Evolutionary conservation across 2,329 filamentous ascomycete species (phyloP).

Genomic region (Cladosporium sp.): DNA sequence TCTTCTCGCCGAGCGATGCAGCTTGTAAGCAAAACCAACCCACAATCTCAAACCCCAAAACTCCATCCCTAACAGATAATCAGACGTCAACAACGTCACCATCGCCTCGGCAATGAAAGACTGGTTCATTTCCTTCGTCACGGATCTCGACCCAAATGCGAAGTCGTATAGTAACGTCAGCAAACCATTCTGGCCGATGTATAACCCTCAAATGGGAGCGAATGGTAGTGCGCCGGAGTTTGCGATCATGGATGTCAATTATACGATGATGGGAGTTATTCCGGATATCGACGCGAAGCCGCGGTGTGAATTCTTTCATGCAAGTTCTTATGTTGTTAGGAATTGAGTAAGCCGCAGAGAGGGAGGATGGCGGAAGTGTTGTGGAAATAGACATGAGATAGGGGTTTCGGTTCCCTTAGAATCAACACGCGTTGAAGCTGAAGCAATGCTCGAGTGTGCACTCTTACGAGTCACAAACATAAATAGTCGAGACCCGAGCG

Average conservation of each 20-base stretch:
- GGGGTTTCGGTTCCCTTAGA: no score
- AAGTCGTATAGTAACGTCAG: slow-evolving; percentile 13
- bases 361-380: no score
- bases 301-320: slow-evolving; percentile 24
- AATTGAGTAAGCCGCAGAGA: no score
- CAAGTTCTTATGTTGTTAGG: slow-evolving; percentile 21
- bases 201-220: slow-evolving; percentile 15
- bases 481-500: no score
- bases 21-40: not conserved
- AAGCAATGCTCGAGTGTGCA: no score
- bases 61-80: slow-evolving; percentile 1
- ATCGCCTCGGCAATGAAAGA: slow-evolving; percentile 32
- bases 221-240: slow-evolving; percentile 12
- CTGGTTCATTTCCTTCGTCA: slow-evolving; percentile 32
- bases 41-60: not conserved
- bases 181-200: slow-evolving; percentile 29
- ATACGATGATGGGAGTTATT: slow-evolving; percentile 20
- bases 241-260: slow-evolving; percentile 22
- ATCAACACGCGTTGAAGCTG: no score
- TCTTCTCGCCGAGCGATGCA: slow-evolving; percentile 11
- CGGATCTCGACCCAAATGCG: slow-evolving; percentile 31
- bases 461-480: no score
- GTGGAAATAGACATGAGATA: no score
- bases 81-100: slow-evolving; percentile 27
- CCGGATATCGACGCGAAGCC: slow-evolving; percentile 19